phyloP scores from a whole-genome alignment of 768 basidiomycete species.

The Rhodotorula toruloides region DNA sequence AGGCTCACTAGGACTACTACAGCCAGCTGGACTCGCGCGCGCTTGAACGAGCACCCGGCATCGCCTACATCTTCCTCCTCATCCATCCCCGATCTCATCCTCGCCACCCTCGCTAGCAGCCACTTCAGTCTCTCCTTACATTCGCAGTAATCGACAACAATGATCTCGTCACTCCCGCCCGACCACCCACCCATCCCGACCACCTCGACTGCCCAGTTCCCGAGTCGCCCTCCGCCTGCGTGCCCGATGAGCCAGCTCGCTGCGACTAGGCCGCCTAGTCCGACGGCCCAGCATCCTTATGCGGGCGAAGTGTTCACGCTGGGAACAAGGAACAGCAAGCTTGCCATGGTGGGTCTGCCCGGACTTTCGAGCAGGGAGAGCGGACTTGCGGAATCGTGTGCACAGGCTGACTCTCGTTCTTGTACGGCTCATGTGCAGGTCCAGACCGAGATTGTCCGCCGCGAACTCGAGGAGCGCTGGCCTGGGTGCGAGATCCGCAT shows the following conservation, averaged over 20 bases:
- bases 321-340: slow-evolving; percentile 78
- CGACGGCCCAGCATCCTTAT: not conserved
- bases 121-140: not conserved
- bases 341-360: slow-evolving; percentile 63
- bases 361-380: too few species aligned
- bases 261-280: not conserved
- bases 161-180: slow-evolving; percentile 5
- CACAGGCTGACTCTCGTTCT: too few species aligned
- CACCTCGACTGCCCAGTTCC: slow-evolving; percentile 16
- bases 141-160: not conserved
- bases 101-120: not conserved
- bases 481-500: slow-evolving; percentile 47
- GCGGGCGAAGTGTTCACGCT: slow-evolving; percentile 52
- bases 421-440: slow-evolving; percentile 44
- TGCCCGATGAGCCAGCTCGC: slow-evolving; percentile 1
- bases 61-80: too few species aligned
- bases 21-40: too few species aligned
- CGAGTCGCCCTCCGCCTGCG: slow-evolving; percentile 16
- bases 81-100: too few species aligned
- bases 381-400: too few species aligned
- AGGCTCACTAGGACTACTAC: too few species aligned
- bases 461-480: slow-evolving; percentile 57
- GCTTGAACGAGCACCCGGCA: too few species aligned
- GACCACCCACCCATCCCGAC: slow-evolving; percentile 33
- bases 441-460: slow-evolving; percentile 76